These are phyloP conservation scores for Phoma sp. DNA, from an alignment of 2,329 filamentous ascomycete species.

Conservation along the genomic window DNA sequence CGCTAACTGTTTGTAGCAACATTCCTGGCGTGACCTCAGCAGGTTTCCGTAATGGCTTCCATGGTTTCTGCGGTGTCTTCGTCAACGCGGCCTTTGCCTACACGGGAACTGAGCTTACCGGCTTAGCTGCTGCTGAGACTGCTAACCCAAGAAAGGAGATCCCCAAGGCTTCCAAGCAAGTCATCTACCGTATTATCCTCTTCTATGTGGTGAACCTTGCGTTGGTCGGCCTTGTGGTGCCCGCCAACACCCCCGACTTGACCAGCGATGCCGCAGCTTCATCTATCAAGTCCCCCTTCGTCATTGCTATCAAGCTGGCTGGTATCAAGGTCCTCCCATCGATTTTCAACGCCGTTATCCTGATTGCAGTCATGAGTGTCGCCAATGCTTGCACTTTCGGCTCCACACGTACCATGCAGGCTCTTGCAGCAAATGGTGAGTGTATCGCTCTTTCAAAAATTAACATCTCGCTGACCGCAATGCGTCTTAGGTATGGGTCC, in stretches of 20 bases:
- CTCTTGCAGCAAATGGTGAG: slow-evolving; percentile 50
- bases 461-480: not conserved
- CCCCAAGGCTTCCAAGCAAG: slow-evolving; percentile 51
- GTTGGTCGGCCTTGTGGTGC: slow-evolving; percentile 50
- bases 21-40: slow-evolving; percentile 1
- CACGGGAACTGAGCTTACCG: slow-evolving; percentile 65
- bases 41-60: slow-evolving; percentile 63
- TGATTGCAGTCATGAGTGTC: slow-evolving; percentile 64
- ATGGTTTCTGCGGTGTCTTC: slow-evolving; percentile 67
- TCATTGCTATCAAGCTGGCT: slow-evolving; percentile 67
- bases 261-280: slow-evolving; percentile 3
- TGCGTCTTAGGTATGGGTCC: slow-evolving; percentile 65
- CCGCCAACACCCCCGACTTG: slow-evolving; percentile 29
- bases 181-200: slow-evolving; percentile 52
- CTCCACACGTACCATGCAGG: slow-evolving; percentile 61
- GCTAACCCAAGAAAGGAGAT: slow-evolving; percentile 57
- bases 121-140: slow-evolving; percentile 63
- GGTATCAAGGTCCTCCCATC: slow-evolving; percentile 65
- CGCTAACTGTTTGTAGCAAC: not conserved
- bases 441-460: not conserved
- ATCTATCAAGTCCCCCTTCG: slow-evolving; percentile 62
- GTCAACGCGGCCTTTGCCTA: slow-evolving; percentile 68
- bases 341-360: slow-evolving; percentile 70
- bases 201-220: slow-evolving; percentile 52
- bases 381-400: slow-evolving; percentile 63